Conservation (phyloP, 345 rosid genomes). For the Sisymbrium irio region DNA sequence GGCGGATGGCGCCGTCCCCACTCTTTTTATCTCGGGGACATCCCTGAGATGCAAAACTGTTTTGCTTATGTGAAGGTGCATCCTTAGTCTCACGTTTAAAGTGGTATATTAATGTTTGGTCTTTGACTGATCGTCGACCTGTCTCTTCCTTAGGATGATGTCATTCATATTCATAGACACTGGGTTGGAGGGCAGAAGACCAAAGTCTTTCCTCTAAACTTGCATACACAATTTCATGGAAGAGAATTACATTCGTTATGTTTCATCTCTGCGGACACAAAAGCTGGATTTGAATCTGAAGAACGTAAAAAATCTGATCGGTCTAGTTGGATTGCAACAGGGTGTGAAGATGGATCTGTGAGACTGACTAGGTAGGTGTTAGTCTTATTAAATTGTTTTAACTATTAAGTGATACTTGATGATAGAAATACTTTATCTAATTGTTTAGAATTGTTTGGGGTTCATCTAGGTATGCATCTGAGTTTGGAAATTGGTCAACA, state of each 20-base stretch:
- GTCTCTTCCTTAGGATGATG: conserved; percentile 63
- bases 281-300: conserved; percentile 35
- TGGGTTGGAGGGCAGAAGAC: conserved; percentile 48
- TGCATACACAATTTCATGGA: conserved; percentile 91
- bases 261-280: conserved; percentile 52
- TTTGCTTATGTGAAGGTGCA: conserved; percentile 91
- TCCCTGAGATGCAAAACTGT: conserved; percentile 67
- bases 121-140: conserved; percentile 15
- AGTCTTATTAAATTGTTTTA: not conserved
- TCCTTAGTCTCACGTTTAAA: conserved; percentile 6
- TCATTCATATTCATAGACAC: conserved; percentile 67
- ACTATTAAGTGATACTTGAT: not conserved
- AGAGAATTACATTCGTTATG: conserved; percentile 91
- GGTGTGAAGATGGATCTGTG: conserved; percentile 98
- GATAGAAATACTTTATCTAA: not conserved
- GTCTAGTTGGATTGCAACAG: conserved; percentile 88
- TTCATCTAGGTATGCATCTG: conserved; percentile 55
- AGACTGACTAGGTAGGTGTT: conserved; percentile 77
- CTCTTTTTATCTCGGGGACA: conserved; percentile 73
- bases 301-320: conserved; percentile 31
- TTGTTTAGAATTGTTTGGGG: conserved; percentile 17
- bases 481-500: conserved; percentile 56
- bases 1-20: conserved; percentile 99
- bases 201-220: conserved; percentile 61
- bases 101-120: conserved; percentile 4